Evolutionary conservation across 2,329 filamentous ascomycete species (phyloP).

Genomic region (Beauveria australis): DNA sequence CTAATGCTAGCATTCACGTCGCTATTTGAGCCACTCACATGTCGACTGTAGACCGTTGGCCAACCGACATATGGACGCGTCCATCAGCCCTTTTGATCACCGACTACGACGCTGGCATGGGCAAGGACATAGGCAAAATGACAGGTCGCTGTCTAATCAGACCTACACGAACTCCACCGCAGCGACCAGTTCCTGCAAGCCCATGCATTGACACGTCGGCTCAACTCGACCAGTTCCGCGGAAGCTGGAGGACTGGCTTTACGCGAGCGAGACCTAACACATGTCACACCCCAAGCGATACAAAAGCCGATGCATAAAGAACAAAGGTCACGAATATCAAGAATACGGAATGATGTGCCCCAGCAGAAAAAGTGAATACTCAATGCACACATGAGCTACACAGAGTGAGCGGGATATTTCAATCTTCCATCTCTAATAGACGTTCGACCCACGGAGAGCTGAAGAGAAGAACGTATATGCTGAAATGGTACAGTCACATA

Average conservation of each 20-base stretch:
- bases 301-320: neutral
- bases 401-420: slow-evolving; percentile 45
- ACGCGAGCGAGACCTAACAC: too few relatives aligned
- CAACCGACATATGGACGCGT: neutral
- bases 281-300: neutral
- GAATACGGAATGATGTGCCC: slow-evolving; percentile 26
- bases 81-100: neutral
- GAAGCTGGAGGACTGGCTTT: neutral
- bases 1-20: neutral
- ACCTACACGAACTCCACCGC: neutral
- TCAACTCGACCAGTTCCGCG: neutral
- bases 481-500: slow-evolving; percentile 32
- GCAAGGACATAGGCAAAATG: neutral
- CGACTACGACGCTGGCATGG: neutral
- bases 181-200: neutral
- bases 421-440: slow-evolving; percentile 48
- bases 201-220: neutral
- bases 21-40: neutral
- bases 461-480: slow-evolving; percentile 45
- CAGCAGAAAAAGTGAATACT: slow-evolving; percentile 41
- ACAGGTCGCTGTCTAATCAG: neutral
- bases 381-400: slow-evolving; percentile 34
- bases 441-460: slow-evolving; percentile 43
- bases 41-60: neutral
- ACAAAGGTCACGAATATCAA: too few relatives aligned